Conservation (phyloP, 495 filamentous ascomycete species). For the Penicillium paradoxum region DNA sequence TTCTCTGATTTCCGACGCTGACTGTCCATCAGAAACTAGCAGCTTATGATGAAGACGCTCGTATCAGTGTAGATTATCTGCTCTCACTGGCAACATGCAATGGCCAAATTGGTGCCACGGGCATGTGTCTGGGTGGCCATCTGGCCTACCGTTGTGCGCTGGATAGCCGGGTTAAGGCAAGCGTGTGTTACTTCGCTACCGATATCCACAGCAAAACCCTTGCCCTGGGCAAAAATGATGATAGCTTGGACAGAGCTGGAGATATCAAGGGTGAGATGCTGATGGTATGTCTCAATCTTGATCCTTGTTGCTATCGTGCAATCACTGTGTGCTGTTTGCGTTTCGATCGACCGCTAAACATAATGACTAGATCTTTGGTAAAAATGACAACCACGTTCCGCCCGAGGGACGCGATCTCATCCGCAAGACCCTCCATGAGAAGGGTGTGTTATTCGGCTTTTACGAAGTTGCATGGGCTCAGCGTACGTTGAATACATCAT, state of each 20-base stretch:
- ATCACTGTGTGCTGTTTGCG: slow-evolving; percentile 1
- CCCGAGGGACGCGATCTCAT: slow-evolving; percentile 82
- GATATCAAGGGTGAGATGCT: slow-evolving; percentile 78
- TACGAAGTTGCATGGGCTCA: slow-evolving; percentile 91
- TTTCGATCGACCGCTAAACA: not conserved
- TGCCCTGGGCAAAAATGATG: slow-evolving; percentile 63
- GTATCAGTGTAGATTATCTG: slow-evolving; percentile 67
- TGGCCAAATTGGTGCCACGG: slow-evolving; percentile 78
- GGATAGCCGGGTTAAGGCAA: slow-evolving; percentile 67
- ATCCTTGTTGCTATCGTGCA: not conserved
- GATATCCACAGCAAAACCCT: slow-evolving; percentile 79
- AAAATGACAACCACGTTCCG: slow-evolving; percentile 86
- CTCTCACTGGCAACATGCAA: slow-evolving; percentile 74
- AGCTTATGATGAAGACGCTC: slow-evolving; percentile 86
- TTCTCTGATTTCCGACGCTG: not conserved
- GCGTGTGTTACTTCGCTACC: slow-evolving; percentile 88
- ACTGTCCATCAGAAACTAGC: slow-evolving; percentile 58
- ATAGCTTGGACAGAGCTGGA: slow-evolving; percentile 54
- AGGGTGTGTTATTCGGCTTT: slow-evolving; percentile 70
- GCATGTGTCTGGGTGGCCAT: slow-evolving; percentile 96
- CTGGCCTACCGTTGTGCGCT: slow-evolving; percentile 79
- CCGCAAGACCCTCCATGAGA: slow-evolving; percentile 72
- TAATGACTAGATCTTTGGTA: slow-evolving; percentile 63
- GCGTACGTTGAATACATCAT: slow-evolving; percentile 46
- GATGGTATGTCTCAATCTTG: slow-evolving; percentile 45